Evolutionary conservation across 495 filamentous ascomycete genomes (phyloP).

Genomic region (Neurospora discreta): DNA sequence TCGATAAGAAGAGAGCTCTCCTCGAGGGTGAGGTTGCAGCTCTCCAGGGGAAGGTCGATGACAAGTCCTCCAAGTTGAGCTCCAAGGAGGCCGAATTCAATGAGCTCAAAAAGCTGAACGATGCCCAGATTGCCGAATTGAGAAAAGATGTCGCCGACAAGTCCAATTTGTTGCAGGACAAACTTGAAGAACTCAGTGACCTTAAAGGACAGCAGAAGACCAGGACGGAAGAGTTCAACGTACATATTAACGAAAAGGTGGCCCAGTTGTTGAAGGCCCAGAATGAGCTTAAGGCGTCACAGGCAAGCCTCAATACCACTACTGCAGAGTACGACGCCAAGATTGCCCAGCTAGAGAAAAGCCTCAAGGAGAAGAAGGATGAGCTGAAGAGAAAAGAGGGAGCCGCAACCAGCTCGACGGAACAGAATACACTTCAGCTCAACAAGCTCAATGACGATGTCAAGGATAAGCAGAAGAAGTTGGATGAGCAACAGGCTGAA

Average conservation of each 20-base stretch:
- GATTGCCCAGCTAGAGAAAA: neutral
- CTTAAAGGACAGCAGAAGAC: neutral
- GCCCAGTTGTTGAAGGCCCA: neutral
- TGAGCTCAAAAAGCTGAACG: neutral
- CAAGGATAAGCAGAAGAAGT: neutral
- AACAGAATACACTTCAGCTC: neutral
- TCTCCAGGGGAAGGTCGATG: neutral
- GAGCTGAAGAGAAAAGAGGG: neutral
- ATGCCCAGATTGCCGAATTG: neutral
- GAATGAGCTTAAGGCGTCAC: neutral
- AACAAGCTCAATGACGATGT: neutral
- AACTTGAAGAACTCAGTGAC: neutral
- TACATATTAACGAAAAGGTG: neutral
- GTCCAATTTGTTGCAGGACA: neutral
- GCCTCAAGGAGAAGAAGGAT: neutral
- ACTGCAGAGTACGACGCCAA: neutral
- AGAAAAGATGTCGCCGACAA: neutral
- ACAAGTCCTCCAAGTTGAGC: neutral
- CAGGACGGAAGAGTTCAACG: neutral
- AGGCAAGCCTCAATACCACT: neutral
- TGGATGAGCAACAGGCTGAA: neutral
- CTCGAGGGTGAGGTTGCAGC: neutral
- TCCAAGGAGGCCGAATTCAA: neutral
- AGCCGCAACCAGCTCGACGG: neutral
- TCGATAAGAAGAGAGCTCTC: neutral